Conservation (phyloP, 192 early-diverging fungal species). For the Jimgerdemannia lactiflua region DNA sequence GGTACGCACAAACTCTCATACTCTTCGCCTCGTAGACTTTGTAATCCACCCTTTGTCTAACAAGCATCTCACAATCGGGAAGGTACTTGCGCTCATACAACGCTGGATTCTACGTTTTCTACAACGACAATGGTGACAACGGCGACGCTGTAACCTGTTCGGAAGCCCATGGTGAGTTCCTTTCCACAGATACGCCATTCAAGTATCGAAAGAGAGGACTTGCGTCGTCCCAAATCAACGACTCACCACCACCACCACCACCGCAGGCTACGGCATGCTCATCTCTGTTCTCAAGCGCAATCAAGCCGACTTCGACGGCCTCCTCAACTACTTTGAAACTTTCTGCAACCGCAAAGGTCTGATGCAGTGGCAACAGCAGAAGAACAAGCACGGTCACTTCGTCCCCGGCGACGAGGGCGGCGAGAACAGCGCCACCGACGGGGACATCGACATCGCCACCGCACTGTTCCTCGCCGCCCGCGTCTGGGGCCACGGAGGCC, state of each 20-base stretch:
- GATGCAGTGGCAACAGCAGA: slow-evolving; percentile 52
- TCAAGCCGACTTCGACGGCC: slow-evolving; percentile 52
- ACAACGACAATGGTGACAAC: slow-evolving; percentile 48
- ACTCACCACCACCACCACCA: neutral
- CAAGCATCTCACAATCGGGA: neutral
- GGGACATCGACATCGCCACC: slow-evolving; percentile 53
- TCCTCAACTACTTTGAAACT: slow-evolving; percentile 44
- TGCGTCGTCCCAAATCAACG: neutral
- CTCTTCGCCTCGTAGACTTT: neutral
- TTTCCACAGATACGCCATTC: neutral
- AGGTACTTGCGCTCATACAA: slow-evolving; percentile 44
- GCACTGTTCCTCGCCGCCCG: slow-evolving; percentile 45
- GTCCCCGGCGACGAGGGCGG: slow-evolving; percentile 46
- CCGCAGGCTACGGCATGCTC: slow-evolving; percentile 49
- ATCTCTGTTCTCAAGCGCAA: slow-evolving; percentile 49
- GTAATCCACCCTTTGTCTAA: neutral
- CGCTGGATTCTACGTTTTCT: slow-evolving; percentile 46
- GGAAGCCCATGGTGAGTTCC: slow-evolving; percentile 39
- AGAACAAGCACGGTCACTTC: slow-evolving; percentile 33
- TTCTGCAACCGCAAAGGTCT: slow-evolving; percentile 45
- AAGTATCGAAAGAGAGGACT: neutral
- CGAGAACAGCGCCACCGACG: slow-evolving; percentile 48
- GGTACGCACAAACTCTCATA: slow-evolving; percentile 1
- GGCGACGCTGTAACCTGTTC: slow-evolving; percentile 47
- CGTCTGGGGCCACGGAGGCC: slow-evolving; percentile 39